Base-by-base conservation (phyloP, 2,329 filamentous ascomycete species). In the Penicillium capsulatum region DNA sequence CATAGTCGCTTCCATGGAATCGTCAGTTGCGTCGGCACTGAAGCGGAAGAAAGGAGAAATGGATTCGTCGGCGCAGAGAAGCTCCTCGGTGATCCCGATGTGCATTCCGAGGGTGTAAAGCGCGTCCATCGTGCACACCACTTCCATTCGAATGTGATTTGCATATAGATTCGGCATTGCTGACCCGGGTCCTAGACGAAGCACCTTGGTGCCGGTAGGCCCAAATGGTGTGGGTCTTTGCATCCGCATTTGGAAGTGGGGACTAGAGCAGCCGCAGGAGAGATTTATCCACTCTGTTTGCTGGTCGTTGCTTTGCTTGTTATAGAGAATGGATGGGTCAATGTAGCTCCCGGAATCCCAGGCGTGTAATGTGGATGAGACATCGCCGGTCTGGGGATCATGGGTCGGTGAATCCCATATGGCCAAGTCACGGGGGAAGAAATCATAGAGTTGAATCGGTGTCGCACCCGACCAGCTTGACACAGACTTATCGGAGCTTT, bases 1-100 rank as follows among this genome's bases (percentile, higher is more conserved):
- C 30, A 48, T 39, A 17, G 33, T 48, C 20, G 34, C 16, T 28
- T 42, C 38, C 3, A 24, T 26, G 2, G 34, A 17, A 4, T 44
- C 29, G 7, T 47, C 40, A 3, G 17, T 17, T 31, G 17, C 32
- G 1, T 29, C 28, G 2, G 26, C 20, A 17, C 14, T 36, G 3
- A 29, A 14, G 3, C 51, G 52, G 33, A 53, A 60, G 40, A 62
- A 62, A 1, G 55, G 55, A 2, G 58, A 62, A 7, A 44, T 22
- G n/a, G 48, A 42, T 17, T 54, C 46, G 1, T 54, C 48, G 3
- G 30, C 47, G 36, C 58, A 62, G 13, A 61, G 38, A 17, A 44
- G 39, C 1, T 54, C 48, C 22, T 52, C 44, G 3, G 44, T 51
- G 14, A 61, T 38, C 3, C 55, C 56, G 8, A 61, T 31, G 13